These are phyloP conservation scores for Straminergon stramineum DNA, from an alignment of 225 moss, liverwort and hornwort species.

Conservation along the genomic window DNA sequence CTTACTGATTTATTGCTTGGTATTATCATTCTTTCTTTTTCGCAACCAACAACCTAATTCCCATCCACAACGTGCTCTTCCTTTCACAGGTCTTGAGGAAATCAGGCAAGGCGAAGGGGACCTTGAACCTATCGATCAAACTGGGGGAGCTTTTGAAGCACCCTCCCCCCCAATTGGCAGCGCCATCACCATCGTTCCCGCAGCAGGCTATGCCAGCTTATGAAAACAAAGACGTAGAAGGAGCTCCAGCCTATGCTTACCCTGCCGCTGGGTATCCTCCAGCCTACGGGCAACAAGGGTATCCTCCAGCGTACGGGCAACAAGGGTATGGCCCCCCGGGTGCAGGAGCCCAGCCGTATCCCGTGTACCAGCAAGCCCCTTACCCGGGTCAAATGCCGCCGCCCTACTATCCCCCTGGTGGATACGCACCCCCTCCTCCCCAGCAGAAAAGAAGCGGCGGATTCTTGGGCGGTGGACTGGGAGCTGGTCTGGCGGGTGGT, in stretches of 20 bases:
- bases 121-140: conserved; percentile 43
- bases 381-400: conserved; percentile 17
- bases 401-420: conserved; percentile 34
- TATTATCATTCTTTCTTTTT: background rate
- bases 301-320: conserved; percentile 18
- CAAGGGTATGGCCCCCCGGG: background rate
- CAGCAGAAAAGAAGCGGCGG: background rate
- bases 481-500: conserved; percentile 32
- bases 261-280: conserved; percentile 33
- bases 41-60: background rate
- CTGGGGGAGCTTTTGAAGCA: conserved; percentile 33
- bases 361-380: conserved; percentile 15
- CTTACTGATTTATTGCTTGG: background rate
- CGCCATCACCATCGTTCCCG: background rate
- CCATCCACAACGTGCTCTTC: background rate
- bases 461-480: conserved; percentile 27
- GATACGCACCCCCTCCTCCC: conserved; percentile 12
- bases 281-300: conserved; percentile 9
- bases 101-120: conserved; percentile 58
- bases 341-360: conserved; percentile 21
- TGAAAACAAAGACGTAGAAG: background rate
- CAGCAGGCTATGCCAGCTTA: background rate
- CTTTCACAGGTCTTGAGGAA: conserved; percentile 39
- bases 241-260: conserved; percentile 19
- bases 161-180: background rate